Evolutionary conservation across 352 stramenopile species (phyloP).

Genomic region (Globisporangium iwayamae): DNA sequence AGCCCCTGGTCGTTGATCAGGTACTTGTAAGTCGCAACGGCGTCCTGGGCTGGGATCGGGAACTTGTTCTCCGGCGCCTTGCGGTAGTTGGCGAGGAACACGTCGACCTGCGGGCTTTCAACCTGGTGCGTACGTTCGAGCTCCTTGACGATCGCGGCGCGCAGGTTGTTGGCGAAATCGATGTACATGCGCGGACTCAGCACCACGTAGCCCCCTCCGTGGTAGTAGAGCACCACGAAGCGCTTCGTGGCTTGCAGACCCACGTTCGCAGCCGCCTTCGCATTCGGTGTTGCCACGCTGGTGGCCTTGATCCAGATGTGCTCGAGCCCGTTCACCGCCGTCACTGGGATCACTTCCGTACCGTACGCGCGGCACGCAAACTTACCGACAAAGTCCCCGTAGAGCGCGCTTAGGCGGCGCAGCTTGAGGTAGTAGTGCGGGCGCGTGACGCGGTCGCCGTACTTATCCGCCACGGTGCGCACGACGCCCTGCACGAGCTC

Average conservation of each 20-base stretch:
- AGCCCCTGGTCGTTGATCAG: slow-evolving; percentile 30
- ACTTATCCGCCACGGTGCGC: slow-evolving; percentile 12
- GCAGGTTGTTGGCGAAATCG: slow-evolving; percentile 23
- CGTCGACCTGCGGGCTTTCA: slow-evolving; percentile 26
- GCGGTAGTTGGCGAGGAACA: slow-evolving; percentile 50
- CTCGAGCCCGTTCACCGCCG: slow-evolving; percentile 30
- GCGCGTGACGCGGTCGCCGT: slow-evolving; percentile 16
- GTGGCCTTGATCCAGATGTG: slow-evolving; percentile 32
- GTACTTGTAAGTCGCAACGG: slow-evolving; percentile 36
- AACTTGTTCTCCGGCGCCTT: slow-evolving; percentile 44
- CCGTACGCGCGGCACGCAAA: slow-evolving; percentile 16
- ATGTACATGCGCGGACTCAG: slow-evolving; percentile 39
- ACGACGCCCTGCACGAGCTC: slow-evolving; percentile 25
- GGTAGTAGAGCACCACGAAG: slow-evolving; percentile 36
- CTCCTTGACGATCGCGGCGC: slow-evolving; percentile 20
- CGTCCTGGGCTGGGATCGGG: slow-evolving; percentile 33
- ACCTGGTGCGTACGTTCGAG: slow-evolving; percentile 9
- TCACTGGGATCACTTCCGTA: slow-evolving; percentile 18
- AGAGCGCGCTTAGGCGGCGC: background rate
- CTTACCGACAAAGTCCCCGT: slow-evolving; percentile 21
- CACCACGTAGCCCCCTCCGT: slow-evolving; percentile 39
- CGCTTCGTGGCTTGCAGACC: slow-evolving; percentile 7
- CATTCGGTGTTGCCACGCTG: too few species aligned
- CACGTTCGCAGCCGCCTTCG: too few species aligned
- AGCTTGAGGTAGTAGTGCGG: too few species aligned